Base-by-base conservation (phyloP, 148 eudicot genomes). In the Diospyros kaki region DNA sequence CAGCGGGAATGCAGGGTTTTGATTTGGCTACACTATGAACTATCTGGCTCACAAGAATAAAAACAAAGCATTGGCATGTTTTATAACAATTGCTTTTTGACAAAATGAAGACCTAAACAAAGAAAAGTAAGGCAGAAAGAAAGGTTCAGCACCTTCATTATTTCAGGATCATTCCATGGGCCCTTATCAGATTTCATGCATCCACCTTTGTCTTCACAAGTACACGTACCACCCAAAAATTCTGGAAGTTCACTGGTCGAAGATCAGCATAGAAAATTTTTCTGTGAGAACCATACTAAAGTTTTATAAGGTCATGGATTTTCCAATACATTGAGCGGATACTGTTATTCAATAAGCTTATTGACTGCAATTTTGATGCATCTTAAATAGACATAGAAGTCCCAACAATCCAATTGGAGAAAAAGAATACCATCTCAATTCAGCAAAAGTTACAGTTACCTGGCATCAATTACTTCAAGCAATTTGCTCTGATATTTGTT, bases 181-280 rank as follows among this genome's bases (percentile, higher is more conserved):
- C 98, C 96, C 69, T 91, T 93, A 80, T 93, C 96, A 38, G 98
- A 93, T 64, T 82, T 83, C 91, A 91, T 80, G 73, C 98, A 93
- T 58, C 98, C 96, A 28, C 94, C 98, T 74, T 87, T 83, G 69
- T 88, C 91, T 9, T 88, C 85, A 75, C 98, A 93, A 60, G 85
- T 93, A 78, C 98, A 93, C 17, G 86, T 84, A 64, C 98, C 96
- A 15, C 96, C 98, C 80, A 91, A 75, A 76, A 93, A 93, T 66
- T 91, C 96, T 51, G 98, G 98, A 64, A 93, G 82, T 71, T 93
- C 98, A 87, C 98, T 89, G 88, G 46, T 70, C 74, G 66, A 28
- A 82, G 73, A 62, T 38, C 72, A 74, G 52, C 11, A 17, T 52
- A 51, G 50, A 65, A 71, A 46, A 67, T 67, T 59, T 4, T 43